Evolutionary conservation across 2,329 filamentous ascomycete species (phyloP), one percentile per base, ranked within the genome.

Genomic region (Curvularia eragrostidis): DNA sequence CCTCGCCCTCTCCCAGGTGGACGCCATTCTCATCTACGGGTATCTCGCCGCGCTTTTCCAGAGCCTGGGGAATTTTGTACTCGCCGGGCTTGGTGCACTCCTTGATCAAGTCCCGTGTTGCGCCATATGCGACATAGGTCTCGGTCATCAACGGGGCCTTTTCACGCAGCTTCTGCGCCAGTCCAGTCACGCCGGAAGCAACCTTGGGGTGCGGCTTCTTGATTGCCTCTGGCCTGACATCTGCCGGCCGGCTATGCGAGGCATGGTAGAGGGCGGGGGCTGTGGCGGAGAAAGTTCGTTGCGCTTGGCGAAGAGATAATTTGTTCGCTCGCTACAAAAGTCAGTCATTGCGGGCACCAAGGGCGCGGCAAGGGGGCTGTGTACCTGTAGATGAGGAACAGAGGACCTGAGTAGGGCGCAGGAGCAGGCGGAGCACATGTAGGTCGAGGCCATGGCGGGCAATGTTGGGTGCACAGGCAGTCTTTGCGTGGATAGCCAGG

Each of bases 21-120:
- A 96, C 91, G 8, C 92, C 93, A 30, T 89, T 87, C 52, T 86
- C 86, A 2, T 90, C 90, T 75, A 87, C 89, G 26, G 87, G 85
- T 52, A 95, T 85, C 47, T 85, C 83, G 0, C 84, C 87, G 3
- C 87, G 85, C 66, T 89, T 89, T 65, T 89, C 82, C 49, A 85
- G 80, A 52, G 86, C 82, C 64, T 89, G 84, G 1, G 89, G 85
- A 55, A 96, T 91, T 51, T 81, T 86, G 77, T 97, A 97, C 61
- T 88, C 86, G 44, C 90, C 93, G 63, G 90, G 86, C 56, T 78
- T 79, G 8, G 88, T 85, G 78, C 91, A 96, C 62, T 87, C 84
- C 72, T 90, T 88, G 80, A 92, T 93, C 56, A 97, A 82, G 56
- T 85, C 82, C 79, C 96, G 89, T 24, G 92, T 95, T 49, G 87